Evolutionary conservation across 495 filamentous ascomycete species (phyloP), one percentile per base, ranked within the genome.

Genomic region (Neurospora pannonica): DNA sequence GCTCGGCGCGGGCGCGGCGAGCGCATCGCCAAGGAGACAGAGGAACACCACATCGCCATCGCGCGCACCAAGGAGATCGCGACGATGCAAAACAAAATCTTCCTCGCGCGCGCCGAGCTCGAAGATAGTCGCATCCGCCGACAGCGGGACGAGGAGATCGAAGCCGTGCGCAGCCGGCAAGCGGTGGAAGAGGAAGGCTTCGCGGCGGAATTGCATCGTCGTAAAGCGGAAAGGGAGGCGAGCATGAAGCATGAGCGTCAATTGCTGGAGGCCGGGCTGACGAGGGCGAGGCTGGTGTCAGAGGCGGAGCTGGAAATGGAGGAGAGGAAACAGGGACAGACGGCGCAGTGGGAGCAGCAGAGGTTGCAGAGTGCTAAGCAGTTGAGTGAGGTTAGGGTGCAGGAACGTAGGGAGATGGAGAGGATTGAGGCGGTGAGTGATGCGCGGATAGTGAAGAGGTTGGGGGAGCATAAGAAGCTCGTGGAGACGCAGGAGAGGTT

Each of bases 391-490:
- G 78, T 87, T n/a, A 73, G 82, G 19, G 71, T 86, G 19, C 67
- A 79, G 24, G 85, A 87, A 76, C 71, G 85, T 17, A 79, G 86
- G 75, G 84, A 83, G 69, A 38, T 86, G 1, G 84, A 86, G 28
- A 62, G 75, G 43, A 17, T 85, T 3, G 85, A 87, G 48, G 76
- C 76, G 34, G 76, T 74, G 17, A 78, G 81, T 9, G 84, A 87
- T 34, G 70, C 72, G 21, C 74, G 85, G 67, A 73, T 82, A 37
- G 75, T 79, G 40, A 75, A 73, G 38, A 74, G 84, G 37, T 75
- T 87, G 9, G 76, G 75, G 71, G 84, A 86, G 78, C 85, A 86
- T 73, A 83, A 77, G 81, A 83, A 78, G 76, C 71, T 87, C 34
- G 82, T 87, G 7, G 84, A 87, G 42, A 81, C 80, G 48, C 85